Percentiles rank a stretch among this genome's conserved stretches.
Conservation (phyloP, 2,329 filamentous ascomycete genomes). For the Claviceps humidiphila region DNA sequence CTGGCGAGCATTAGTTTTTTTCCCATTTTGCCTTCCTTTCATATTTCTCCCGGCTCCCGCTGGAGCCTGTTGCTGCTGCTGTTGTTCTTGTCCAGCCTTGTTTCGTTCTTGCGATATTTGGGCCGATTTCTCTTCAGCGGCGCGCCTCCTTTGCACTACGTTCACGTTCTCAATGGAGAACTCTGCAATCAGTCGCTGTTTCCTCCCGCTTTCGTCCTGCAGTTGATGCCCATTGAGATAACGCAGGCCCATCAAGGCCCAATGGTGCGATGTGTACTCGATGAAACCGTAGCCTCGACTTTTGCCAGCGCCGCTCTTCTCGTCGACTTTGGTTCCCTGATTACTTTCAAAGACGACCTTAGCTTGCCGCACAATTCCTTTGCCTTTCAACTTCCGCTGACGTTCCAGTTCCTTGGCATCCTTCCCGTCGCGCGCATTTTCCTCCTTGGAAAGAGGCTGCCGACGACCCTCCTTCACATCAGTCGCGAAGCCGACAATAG, state of each 20-base stretch:
- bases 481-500: conserved; percentile 84
- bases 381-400: conserved; percentile 66
- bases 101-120: conserved; percentile 19
- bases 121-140: conserved; percentile 22
- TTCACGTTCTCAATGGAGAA: conserved; percentile 98
- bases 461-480: conserved; percentile 73
- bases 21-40: background rate
- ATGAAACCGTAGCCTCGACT: conserved; percentile 95
- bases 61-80: background rate
- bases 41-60: background rate
- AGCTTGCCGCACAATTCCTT: conserved; percentile 78
- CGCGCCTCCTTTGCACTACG: conserved; percentile 63
- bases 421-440: conserved; percentile 65
- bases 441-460: conserved; percentile 75
- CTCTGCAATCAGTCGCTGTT: conserved; percentile 83
- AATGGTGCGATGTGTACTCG: conserved; percentile 87
- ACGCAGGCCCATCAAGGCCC: conserved; percentile 84
- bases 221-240: conserved; percentile 74
- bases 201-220: conserved; percentile 54
- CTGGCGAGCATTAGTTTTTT: background rate
- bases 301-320: conserved; percentile 63
- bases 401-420: conserved; percentile 72
- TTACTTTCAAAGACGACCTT: conserved; percentile 89
- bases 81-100: conserved; percentile 13
- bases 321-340: conserved; percentile 71